Percentiles rank a stretch among this genome's conserved stretches.
phyloP scores from a whole-genome alignment of 2,329 filamentous ascomycete genomes.

The Pestalotiopsis sp. region DNA sequence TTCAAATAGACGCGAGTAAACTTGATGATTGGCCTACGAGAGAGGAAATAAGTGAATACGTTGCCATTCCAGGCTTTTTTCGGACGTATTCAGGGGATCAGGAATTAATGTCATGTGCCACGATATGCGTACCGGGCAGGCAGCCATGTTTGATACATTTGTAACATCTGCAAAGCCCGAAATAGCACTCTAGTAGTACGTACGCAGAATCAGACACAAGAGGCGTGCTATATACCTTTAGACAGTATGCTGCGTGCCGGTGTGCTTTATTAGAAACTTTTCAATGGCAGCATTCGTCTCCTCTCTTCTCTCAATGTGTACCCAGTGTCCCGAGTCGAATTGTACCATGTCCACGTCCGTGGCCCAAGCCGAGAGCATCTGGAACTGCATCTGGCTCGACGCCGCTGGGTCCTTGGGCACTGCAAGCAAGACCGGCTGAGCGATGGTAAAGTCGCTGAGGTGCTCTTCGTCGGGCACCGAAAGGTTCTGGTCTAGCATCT shows the following conservation, averaged over 20 bases:
- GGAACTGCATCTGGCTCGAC: constrained; percentile 5
- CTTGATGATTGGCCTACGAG: too few relatives aligned
- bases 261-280: not conserved
- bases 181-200: too few relatives aligned
- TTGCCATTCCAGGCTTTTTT: too few relatives aligned
- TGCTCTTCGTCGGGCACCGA: constrained; percentile 13
- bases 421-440: constrained; percentile 4
- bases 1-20: too few relatives aligned
- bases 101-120: too few relatives aligned
- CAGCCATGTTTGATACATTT: too few relatives aligned
- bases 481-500: constrained; percentile 13
- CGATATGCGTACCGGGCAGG: too few relatives aligned
- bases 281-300: constrained; percentile 12
- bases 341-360: not conserved
- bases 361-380: constrained; percentile 14
- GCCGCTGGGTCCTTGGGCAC: not conserved
- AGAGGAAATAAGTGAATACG: not conserved
- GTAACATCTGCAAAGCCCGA: too few relatives aligned
- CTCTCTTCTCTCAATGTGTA: constrained; percentile 12
- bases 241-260: not conserved
- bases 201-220: too few relatives aligned
- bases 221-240: not conserved
- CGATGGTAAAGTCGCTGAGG: not conserved
- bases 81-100: too few relatives aligned
- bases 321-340: constrained; percentile 15